Evolutionary conservation across 1,284 basidiomycete species (phyloP).

Genomic region (Boletus semigastroideus): DNA sequence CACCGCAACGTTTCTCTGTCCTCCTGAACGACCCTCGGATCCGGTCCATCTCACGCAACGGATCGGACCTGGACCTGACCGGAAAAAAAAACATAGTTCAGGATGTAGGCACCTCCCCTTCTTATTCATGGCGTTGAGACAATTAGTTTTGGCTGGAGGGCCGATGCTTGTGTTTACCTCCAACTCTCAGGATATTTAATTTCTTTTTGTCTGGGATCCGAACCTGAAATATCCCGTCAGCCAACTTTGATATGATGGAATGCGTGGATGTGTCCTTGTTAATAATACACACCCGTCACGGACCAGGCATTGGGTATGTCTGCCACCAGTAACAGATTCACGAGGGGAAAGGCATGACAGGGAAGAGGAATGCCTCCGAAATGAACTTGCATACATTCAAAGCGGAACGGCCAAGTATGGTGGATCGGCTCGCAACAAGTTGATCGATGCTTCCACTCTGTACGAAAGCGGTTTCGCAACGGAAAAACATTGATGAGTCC

Average conservation of each 20-base stretch:
- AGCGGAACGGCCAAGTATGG: background rate
- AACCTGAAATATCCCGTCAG: background rate
- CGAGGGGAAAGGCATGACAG: background rate
- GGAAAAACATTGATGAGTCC: background rate
- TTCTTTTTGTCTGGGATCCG: constrained; percentile 3
- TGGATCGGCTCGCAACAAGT: background rate
- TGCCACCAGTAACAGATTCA: background rate
- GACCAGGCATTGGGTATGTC: background rate
- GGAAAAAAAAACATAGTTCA: background rate
- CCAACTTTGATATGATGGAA: background rate
- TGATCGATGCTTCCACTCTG: background rate
- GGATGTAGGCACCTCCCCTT: background rate
- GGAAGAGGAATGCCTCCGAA: background rate
- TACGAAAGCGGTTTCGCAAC: background rate
- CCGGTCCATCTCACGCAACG: background rate
- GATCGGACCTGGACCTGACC: background rate
- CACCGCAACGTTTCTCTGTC: background rate
- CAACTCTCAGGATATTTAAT: background rate
- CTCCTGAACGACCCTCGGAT: background rate
- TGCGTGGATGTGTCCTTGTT: background rate
- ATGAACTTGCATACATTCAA: constrained; percentile 1
- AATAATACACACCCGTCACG: background rate
- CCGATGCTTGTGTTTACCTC: background rate
- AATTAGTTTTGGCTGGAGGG: background rate
- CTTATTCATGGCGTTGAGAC: background rate